Percentiles rank a stretch among this genome's conserved stretches.
Evolutionary conservation across 2,329 filamentous ascomycete genomes (phyloP).

Genomic region (Fusarium sp.): DNA sequence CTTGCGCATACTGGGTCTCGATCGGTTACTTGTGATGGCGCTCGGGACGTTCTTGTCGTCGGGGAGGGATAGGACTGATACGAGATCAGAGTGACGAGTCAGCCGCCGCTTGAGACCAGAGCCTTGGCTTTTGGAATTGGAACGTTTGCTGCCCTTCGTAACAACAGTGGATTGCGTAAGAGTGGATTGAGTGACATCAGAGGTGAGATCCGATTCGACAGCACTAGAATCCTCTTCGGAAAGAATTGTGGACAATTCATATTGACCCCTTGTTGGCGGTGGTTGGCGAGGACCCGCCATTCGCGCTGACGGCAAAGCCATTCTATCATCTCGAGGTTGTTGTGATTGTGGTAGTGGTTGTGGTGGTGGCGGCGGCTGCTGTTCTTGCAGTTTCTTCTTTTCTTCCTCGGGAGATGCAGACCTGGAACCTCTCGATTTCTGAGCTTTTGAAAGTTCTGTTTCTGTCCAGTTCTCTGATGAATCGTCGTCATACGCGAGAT

Average conservation of each 20-base stretch:
- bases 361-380: too few species aligned
- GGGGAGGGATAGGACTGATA: slow-evolving; percentile 89
- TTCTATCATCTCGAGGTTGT: slow-evolving; percentile 29
- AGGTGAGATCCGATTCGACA: slow-evolving; percentile 65
- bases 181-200: slow-evolving; percentile 68
- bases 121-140: slow-evolving; percentile 59
- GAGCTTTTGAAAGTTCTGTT: slow-evolving; percentile 42
- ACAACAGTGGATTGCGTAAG: slow-evolving; percentile 67
- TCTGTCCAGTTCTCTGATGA: slow-evolving; percentile 48
- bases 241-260: slow-evolving; percentile 71
- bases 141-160: slow-evolving; percentile 63
- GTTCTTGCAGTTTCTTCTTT: slow-evolving; percentile 31
- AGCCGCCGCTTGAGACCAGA: slow-evolving; percentile 79
- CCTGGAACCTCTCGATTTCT: slow-evolving; percentile 33
- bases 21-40: slow-evolving; percentile 78
- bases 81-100: slow-evolving; percentile 93
- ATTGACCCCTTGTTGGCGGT: slow-evolving; percentile 68
- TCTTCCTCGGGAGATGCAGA: slow-evolving; percentile 43
- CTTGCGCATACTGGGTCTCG: slow-evolving; percentile 83
- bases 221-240: slow-evolving; percentile 66
- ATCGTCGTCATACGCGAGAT: slow-evolving; percentile 38
- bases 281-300: slow-evolving; percentile 55
- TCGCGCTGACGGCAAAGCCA: slow-evolving; percentile 42
- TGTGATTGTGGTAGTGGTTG: slow-evolving; percentile 2
- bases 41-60: slow-evolving; percentile 69